Evolutionary conservation across 1,284 basidiomycete genomes (phyloP).

Genomic region (Ceratobasidium papillatum): DNA sequence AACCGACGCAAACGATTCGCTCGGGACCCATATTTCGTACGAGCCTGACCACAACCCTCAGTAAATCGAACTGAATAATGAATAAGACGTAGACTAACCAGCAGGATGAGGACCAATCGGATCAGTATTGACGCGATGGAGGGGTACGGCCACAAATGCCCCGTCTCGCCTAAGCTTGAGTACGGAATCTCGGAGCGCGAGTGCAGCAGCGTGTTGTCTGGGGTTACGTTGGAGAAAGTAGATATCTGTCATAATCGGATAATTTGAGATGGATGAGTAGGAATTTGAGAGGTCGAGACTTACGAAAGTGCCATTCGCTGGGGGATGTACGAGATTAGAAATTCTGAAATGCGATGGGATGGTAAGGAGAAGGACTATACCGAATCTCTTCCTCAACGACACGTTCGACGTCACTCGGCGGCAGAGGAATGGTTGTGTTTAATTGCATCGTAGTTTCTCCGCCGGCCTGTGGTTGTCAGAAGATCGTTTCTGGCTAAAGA

Average conservation of each 20-base stretch:
- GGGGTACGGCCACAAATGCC: slow-evolving; percentile 77
- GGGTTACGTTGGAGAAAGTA: slow-evolving; percentile 77
- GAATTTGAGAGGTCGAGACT: slow-evolving; percentile 45
- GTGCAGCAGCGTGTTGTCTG: slow-evolving; percentile 67
- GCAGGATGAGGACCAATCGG: slow-evolving; percentile 80
- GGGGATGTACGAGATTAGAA: not conserved
- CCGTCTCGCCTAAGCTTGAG: slow-evolving; percentile 72
- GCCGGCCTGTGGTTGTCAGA: not conserved
- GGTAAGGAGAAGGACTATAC: slow-evolving; percentile 53
- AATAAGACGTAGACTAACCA: slow-evolving; percentile 56
- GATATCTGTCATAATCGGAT: slow-evolving; percentile 61
- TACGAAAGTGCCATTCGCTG: slow-evolving; percentile 84
- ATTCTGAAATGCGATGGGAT: slow-evolving; percentile 16
- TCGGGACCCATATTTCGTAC: slow-evolving; percentile 79
- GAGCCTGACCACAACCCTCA: slow-evolving; percentile 59
- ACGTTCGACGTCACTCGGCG: slow-evolving; percentile 64
- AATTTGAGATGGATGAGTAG: not conserved
- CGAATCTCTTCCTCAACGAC: slow-evolving; percentile 73
- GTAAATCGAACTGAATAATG: not conserved
- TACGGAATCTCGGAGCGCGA: slow-evolving; percentile 73
- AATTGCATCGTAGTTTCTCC: not conserved
- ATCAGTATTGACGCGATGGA: slow-evolving; percentile 70
- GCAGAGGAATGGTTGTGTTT: slow-evolving; percentile 44
- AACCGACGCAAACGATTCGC: slow-evolving; percentile 72
- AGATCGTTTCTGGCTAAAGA: not conserved